phyloP scores from a whole-genome alignment of 2,329 filamentous ascomycete genomes.

The Diaporthe velutina region DNA sequence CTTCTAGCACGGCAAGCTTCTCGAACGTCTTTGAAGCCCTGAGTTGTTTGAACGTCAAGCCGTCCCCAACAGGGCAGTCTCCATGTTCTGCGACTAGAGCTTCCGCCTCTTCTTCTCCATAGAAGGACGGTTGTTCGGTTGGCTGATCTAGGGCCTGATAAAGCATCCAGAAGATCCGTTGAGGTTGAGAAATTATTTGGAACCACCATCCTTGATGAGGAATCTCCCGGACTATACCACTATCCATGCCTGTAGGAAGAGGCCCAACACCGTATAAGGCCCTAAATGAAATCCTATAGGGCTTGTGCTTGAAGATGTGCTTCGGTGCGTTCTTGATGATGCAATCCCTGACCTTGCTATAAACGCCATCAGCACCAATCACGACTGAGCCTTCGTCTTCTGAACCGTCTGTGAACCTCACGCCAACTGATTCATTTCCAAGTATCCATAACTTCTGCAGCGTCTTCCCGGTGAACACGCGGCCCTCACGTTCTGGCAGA shows the following conservation, averaged over 20 bases:
- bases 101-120: background rate
- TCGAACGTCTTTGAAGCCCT: constrained; percentile 2
- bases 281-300: background rate
- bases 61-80: background rate
- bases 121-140: background rate
- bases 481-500: background rate
- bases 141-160: background rate
- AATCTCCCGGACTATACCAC: background rate
- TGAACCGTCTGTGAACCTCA: background rate
- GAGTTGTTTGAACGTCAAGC: background rate
- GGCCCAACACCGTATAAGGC: background rate
- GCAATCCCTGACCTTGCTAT: constrained; percentile 6
- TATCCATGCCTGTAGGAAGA: background rate
- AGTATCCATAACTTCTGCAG: background rate
- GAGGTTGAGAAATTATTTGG: constrained; percentile 7
- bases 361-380: background rate
- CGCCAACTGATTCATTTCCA: background rate
- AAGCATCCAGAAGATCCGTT: constrained; percentile 4
- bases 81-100: background rate
- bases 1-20: constrained; percentile 1
- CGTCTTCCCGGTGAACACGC: background rate
- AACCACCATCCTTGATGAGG: constrained; percentile 1
- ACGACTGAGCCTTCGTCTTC: constrained; percentile 4
- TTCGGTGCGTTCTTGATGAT: background rate
- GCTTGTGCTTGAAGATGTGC: background rate